Conservation (phyloP, 768 basidiomycete genomes). For the Panellus pusillus region DNA sequence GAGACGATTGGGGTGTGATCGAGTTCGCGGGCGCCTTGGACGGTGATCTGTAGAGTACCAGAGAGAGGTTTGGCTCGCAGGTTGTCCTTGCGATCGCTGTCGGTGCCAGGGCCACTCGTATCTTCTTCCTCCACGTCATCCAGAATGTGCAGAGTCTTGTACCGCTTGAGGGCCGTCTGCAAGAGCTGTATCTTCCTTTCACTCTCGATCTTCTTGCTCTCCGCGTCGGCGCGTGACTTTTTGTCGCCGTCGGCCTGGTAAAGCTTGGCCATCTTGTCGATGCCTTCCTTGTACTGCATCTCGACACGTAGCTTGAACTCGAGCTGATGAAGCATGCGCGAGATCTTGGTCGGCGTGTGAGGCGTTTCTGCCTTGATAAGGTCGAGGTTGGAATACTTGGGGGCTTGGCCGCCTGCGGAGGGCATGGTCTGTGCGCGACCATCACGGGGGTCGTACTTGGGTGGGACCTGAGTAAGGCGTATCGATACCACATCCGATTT, state of each 20-base stretch:
- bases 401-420: conserved; percentile 2
- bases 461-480: conserved; percentile 45
- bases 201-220: conserved; percentile 91
- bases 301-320: conserved; percentile 99
- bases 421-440: conserved; percentile 36
- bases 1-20: conserved; percentile 84
- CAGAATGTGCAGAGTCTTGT: conserved; percentile 93
- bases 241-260: conserved; percentile 98
- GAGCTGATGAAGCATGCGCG: conserved; percentile 95
- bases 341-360: conserved; percentile 93
- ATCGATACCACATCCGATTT: conserved; percentile 24
- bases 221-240: conserved; percentile 90
- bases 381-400: conserved; percentile 84
- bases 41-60: conserved; percentile 85
- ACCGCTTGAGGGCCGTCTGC: conserved; percentile 88
- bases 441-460: conserved; percentile 44
- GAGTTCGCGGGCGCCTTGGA: conserved; percentile 90
- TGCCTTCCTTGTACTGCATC: conserved; percentile 95
- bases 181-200: conserved; percentile 96
- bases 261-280: conserved; percentile 98
- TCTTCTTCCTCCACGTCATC: conserved; percentile 84
- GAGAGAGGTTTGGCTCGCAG: conserved; percentile 92
- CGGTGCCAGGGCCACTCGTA: conserved; percentile 49
- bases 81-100: conserved; percentile 90
- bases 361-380: conserved; percentile 97